A percentile compares a stretch with the other conserved stretches of the same genome.
Evolutionary conservation across 2,329 filamentous ascomycete species (phyloP).

Genomic region (Claviceps maximensis): DNA sequence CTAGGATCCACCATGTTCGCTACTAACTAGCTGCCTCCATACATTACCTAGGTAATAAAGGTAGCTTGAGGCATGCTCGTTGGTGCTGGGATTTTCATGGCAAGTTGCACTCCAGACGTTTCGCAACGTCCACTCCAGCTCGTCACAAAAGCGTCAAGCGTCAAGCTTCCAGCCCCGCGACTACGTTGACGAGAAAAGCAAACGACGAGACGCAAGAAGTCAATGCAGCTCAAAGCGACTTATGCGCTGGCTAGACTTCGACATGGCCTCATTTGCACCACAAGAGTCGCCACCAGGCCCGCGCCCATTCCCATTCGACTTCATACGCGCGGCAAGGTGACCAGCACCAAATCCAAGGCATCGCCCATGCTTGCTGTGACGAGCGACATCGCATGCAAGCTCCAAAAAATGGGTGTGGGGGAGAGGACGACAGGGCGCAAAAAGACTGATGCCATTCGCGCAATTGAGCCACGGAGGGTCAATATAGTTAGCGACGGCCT

Average conservation of each 20-base stretch:
- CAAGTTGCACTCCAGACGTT: too few relatives aligned
- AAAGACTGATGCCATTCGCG: conserved; percentile 1
- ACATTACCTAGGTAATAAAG: too few relatives aligned
- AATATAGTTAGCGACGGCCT: conserved; percentile 40
- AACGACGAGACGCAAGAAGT: background rate
- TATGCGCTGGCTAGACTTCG: background rate
- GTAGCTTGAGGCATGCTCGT: too few relatives aligned
- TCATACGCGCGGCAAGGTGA: conserved; percentile 5
- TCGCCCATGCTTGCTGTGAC: conserved; percentile 9
- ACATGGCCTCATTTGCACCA: conserved; percentile 1
- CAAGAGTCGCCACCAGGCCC: conserved; percentile 6
- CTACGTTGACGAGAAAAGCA: background rate
- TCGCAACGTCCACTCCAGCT: too few relatives aligned
- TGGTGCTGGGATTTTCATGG: too few relatives aligned
- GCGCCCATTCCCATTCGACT: conserved; percentile 1
- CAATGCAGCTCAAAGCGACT: background rate
- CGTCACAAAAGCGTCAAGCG: background rate
- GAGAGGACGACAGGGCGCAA: conserved; percentile 6
- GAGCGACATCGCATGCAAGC: conserved; percentile 12
- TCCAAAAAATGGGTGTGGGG: conserved; percentile 18
- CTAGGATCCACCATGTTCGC: too few relatives aligned
- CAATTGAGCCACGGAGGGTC: conserved; percentile 27
- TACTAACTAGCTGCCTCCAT: too few relatives aligned
- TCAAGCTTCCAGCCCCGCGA: background rate
- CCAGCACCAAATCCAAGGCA: conserved; percentile 3